phyloP scores from a whole-genome alignment of 148 eudicot genomes.

The Pouteria glomerata region DNA sequence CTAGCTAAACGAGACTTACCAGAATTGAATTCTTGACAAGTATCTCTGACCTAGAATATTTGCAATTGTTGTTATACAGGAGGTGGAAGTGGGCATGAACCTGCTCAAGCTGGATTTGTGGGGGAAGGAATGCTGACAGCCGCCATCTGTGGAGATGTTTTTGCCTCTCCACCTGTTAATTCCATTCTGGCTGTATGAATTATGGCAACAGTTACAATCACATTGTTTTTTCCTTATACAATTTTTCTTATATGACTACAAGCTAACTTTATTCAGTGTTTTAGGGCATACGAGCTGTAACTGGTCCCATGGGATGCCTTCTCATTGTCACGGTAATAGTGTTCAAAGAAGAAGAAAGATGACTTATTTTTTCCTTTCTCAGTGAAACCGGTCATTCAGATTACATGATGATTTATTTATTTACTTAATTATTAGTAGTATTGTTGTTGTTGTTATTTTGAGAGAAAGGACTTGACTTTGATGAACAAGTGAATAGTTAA shows the following conservation, averaged over 20 bases:
- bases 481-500: no score
- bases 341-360: background rate
- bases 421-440: no score
- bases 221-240: background rate
- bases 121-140: constrained; percentile 99
- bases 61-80: constrained; percentile 36
- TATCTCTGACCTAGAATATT: no score
- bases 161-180: constrained; percentile 92
- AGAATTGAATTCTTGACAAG: background rate
- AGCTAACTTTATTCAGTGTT: constrained; percentile 11
- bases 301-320: constrained; percentile 90
- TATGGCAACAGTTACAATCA: background rate
- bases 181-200: constrained; percentile 78
- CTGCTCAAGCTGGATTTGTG: constrained; percentile 97
- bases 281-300: constrained; percentile 95
- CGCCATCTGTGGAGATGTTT: constrained; percentile 94
- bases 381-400: background rate
- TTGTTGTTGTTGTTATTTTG: no score
- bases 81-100: constrained; percentile 99
- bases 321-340: constrained; percentile 78
- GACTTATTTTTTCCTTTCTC: background rate
- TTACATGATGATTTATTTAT: background rate
- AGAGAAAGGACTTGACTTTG: no score
- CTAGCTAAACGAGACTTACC: background rate
- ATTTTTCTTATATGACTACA: constrained; percentile 5